Conservation (phyloP, 106 monocot species). For the Narthecium ossifragum region DNA sequence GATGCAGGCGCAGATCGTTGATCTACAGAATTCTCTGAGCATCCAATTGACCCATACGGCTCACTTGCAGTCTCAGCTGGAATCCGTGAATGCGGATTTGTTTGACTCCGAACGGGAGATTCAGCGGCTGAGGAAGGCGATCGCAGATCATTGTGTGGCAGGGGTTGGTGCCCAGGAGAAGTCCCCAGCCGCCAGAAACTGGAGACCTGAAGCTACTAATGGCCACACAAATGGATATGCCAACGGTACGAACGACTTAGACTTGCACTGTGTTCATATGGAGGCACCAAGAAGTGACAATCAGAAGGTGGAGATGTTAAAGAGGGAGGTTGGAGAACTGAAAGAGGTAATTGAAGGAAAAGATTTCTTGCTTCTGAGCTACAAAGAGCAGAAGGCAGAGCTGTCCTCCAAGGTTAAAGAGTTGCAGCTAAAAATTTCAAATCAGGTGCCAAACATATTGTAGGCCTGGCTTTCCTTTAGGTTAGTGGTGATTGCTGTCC, state of each 20-base stretch:
- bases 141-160: conserved; percentile 31
- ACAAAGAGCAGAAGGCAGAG: conserved; percentile 43
- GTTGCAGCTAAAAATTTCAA: conserved; percentile 32
- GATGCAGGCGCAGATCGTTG: conserved; percentile 36
- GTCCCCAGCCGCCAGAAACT: background rate
- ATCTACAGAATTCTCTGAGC: conserved; percentile 23
- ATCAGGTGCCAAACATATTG: conserved; percentile 38
- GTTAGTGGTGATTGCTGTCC: conserved; percentile 3
- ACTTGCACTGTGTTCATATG: conserved; percentile 4
- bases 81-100: conserved; percentile 17
- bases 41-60: conserved; percentile 20
- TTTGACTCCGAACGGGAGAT: conserved; percentile 34
- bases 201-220: conserved; percentile 18
- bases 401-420: conserved; percentile 32
- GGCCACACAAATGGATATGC: conserved; percentile 25
- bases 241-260: conserved; percentile 6
- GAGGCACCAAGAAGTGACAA: conserved; percentile 12
- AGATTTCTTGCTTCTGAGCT: conserved; percentile 40
- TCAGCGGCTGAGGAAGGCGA: conserved; percentile 28
- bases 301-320: conserved; percentile 27
- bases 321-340: conserved; percentile 31
- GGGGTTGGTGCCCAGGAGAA: conserved; percentile 10
- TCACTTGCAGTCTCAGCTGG: conserved; percentile 23
- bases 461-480: background rate
- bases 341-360: conserved; percentile 52